Evolutionary conservation across 2,329 filamentous ascomycete genomes (phyloP), one percentile per base, ranked within the genome.

Genomic region (Penicillium sp.): DNA sequence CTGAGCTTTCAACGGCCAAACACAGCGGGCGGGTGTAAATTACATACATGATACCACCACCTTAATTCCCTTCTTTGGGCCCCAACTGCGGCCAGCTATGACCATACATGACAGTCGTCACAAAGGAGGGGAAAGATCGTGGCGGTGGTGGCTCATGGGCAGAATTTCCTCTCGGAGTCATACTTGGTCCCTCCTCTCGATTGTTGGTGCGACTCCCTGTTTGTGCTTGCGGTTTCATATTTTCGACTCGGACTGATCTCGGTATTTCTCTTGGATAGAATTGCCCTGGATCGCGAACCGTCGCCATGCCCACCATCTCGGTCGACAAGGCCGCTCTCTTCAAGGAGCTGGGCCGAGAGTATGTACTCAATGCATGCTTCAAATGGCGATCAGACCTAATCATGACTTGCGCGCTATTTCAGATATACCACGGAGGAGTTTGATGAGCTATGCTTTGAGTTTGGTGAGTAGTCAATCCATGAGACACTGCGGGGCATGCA

Each of bases 381-480:
- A n/a, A 13, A 27, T n/a, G 18, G 9, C 18, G n/a, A 22, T 22
- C 5, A 5, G 18, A 9, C n/a, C 25, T 27, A 13, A 27, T 27
- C 4, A 4, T 27, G 6, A 6, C 25, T n/a, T 32, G 29, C 28
- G 9, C 47, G 47, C 22, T 41, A 35, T 15, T 20, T 27, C 43
- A 89, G 84, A 52, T 90, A 85, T 67, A 95, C 90, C 38, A 92
- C 86, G 48, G 80, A 94, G 57, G 86, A 94, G 60, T 98, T 98
- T 61, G 92, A 98, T 67, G 85, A 94, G 61, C 75, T 98, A 54
- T 96, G 92, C 69, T 98, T 98, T 76, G 90, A 98, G 59, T 98
- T 95, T 62, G 89, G 89, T 71, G 64, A 48, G 66, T 61, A 37
- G 42, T 17, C 11, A 32, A 17, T 14, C 32, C 31, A 37, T 35